Conservation (phyloP, 106 monocot species). For the Apostasia shenzhenica region DNA sequence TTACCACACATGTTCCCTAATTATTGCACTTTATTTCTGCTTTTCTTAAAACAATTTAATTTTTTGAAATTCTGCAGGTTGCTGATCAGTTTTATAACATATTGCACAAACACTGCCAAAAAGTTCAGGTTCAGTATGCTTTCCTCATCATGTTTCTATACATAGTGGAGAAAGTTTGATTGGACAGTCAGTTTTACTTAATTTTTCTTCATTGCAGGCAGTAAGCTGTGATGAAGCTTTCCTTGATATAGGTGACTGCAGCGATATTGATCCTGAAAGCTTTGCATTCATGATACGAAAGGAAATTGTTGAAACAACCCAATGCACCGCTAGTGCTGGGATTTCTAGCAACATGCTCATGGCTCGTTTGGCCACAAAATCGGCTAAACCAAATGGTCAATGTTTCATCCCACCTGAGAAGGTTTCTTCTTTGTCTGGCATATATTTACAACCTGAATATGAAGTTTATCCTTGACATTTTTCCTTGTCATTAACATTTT, state of each 20-base stretch:
- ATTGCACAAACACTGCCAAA: constrained; percentile 83
- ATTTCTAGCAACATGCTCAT: constrained; percentile 78
- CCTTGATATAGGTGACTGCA: constrained; percentile 54
- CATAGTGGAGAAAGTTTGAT: not conserved
- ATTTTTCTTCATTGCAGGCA: constrained; percentile 41
- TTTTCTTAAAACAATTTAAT: constrained; percentile 3
- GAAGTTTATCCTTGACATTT: not conserved
- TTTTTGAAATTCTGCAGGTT: constrained; percentile 49
- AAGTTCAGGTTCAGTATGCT: constrained; percentile 40
- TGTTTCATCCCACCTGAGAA: constrained; percentile 65
- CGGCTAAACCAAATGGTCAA: constrained; percentile 96
- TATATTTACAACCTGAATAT: not conserved
- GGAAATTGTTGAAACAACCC: constrained; percentile 70
- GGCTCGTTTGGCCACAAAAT: constrained; percentile 83
- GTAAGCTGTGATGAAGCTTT: constrained; percentile 98
- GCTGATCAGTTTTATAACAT: constrained; percentile 91
- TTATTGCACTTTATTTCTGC: constrained; percentile 4
- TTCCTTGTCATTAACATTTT: too few relatives aligned
- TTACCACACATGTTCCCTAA: too few relatives aligned
- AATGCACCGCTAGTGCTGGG: constrained; percentile 90
- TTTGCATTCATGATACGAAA: constrained; percentile 57
- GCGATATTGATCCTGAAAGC: constrained; percentile 47
- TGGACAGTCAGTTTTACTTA: not conserved
- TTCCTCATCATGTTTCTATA: not conserved
- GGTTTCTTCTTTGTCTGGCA: constrained; percentile 13